phyloP scores from a whole-genome alignment of 1,139 yeast genomes.

The Hanseniaspora gamundiae region DNA sequence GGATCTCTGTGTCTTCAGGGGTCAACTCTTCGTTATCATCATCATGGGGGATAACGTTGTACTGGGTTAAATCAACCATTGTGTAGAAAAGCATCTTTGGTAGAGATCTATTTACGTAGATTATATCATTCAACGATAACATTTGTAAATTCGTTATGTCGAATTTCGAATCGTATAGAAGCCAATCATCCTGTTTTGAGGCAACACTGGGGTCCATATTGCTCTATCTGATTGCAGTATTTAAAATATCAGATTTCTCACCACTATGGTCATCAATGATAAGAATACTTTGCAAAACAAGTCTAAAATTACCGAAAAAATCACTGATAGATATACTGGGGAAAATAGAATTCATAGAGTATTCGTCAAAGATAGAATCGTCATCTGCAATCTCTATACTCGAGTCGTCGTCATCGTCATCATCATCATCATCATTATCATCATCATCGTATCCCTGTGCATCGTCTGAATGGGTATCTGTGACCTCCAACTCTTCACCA shows the following conservation, averaged over 20 bases:
- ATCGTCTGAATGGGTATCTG: constrained; percentile 8
- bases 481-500: constrained; percentile 14
- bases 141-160: constrained; percentile 27
- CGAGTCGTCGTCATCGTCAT: not conserved
- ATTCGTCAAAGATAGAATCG: constrained; percentile 10
- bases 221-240: constrained; percentile 25
- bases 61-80: constrained; percentile 12
- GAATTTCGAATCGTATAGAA: constrained; percentile 27
- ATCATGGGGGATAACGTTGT: not conserved
- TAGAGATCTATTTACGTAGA: constrained; percentile 20
- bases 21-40: not conserved
- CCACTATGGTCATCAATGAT: constrained; percentile 5
- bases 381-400: constrained; percentile 9
- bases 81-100: constrained; percentile 29
- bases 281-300: constrained; percentile 23
- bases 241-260: constrained; percentile 10
- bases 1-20: not conserved
- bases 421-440: constrained; percentile 3
- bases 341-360: constrained; percentile 17
- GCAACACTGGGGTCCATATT: constrained; percentile 21
- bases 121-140: constrained; percentile 24
- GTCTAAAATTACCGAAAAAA: constrained; percentile 20
- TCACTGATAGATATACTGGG: constrained; percentile 23
- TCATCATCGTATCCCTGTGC: not conserved
- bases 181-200: constrained; percentile 28